Evolutionary conservation across 108 stramenopile genomes (phyloP).

Genomic region (Skeletonema grethae): DNA sequence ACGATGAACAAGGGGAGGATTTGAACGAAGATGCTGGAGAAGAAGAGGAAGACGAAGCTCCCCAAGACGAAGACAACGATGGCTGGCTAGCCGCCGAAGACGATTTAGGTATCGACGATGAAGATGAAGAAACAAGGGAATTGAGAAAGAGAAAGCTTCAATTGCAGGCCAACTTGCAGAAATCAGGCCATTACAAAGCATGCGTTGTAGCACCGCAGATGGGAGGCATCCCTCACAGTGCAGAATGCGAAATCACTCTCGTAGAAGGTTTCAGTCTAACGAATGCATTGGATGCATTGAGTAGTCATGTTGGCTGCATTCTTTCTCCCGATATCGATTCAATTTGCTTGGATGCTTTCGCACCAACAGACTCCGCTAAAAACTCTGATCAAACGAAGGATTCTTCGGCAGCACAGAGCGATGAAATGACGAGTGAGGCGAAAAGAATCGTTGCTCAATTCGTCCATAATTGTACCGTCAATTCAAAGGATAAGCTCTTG

Average conservation of each 20-base stretch:
- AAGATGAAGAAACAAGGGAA: conserved; percentile 73
- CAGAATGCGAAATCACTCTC: conserved; percentile 17
- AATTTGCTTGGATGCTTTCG: conserved; percentile 72
- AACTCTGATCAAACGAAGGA: conserved; percentile 38
- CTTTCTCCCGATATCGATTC: conserved; percentile 24
- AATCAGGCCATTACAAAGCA: conserved; percentile 34
- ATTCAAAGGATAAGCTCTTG: conserved; percentile 75
- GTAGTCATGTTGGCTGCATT: conserved; percentile 28
- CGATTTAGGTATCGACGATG: conserved; percentile 59
- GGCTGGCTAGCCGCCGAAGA: conserved; percentile 84
- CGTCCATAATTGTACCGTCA: conserved; percentile 69
- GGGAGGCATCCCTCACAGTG: conserved; percentile 56
- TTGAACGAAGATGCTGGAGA: conserved; percentile 62
- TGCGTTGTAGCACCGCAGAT: conserved; percentile 59
- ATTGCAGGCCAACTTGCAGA: conserved; percentile 21
- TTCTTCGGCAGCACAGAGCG: conserved; percentile 7
- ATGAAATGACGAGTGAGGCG: conserved; percentile 56
- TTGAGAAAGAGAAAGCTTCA: conserved; percentile 69
- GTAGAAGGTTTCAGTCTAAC: conserved; percentile 35
- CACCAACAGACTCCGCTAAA: conserved; percentile 40
- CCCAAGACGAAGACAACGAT: conserved; percentile 66
- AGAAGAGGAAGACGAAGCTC: conserved; percentile 67
- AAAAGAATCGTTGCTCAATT: conserved; percentile 59
- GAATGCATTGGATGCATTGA: conserved; percentile 30
- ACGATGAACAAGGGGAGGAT: conserved; percentile 86